Evolutionary conservation across 371 early-diverging fungal species (phyloP).

Genomic region (Syncephalastrum racemosum): DNA sequence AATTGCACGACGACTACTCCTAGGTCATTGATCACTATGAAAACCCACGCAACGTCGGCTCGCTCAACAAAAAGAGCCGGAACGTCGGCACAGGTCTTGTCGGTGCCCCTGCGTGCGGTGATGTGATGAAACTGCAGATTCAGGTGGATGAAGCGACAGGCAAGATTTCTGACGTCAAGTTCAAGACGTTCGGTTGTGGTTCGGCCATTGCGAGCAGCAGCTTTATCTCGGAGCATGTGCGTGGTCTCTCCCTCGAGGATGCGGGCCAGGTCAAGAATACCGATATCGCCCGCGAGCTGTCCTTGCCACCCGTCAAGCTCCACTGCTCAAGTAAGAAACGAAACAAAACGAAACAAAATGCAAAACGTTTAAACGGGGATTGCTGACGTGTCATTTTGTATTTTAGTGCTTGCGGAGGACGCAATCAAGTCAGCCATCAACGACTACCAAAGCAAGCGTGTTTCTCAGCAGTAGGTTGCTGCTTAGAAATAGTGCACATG

Average conservation of each 20-base stretch:
- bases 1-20: background rate
- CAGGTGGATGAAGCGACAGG: conserved; percentile 89
- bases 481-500: no score
- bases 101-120: conserved; percentile 99
- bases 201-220: conserved; percentile 97
- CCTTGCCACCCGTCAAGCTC: conserved; percentile 97
- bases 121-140: conserved; percentile 99
- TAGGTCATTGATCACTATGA: conserved; percentile 94
- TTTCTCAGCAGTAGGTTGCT: no score
- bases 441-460: conserved; percentile 80
- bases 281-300: conserved; percentile 96
- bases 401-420: conserved; percentile 96
- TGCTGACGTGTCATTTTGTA: conserved; percentile 2
- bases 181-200: conserved; percentile 99
- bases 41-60: conserved; percentile 97
- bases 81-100: conserved; percentile 98
- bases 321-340: conserved; percentile 91
- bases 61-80: conserved; percentile 80
- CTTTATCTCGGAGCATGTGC: conserved; percentile 93
- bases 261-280: conserved; percentile 94
- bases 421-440: conserved; percentile 97
- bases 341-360: background rate
- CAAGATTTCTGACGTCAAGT: conserved; percentile 95
- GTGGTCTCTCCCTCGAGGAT: conserved; percentile 91
- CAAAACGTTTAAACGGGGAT: background rate